Conservation (phyloP, 352 stramenopile species). For the Phytophthora palmivora region DNA sequence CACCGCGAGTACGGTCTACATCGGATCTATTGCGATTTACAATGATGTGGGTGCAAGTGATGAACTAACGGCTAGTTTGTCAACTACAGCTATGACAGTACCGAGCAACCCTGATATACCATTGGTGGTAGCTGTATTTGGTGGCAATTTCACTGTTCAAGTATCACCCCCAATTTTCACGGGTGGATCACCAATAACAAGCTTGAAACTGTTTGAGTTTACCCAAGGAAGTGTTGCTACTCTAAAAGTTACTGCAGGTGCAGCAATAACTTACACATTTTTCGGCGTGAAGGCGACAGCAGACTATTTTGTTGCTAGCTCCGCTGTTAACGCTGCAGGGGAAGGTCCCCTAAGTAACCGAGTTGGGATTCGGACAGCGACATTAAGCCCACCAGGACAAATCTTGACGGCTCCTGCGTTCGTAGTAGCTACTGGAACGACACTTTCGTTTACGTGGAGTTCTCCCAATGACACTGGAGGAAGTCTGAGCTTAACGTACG, state of each 20-base stretch:
- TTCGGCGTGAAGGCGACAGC: conserved; percentile 37
- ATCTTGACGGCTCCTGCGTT: conserved; percentile 38
- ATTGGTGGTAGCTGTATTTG: conserved; percentile 45
- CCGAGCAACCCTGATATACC: conserved; percentile 41
- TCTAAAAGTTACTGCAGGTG: conserved; percentile 19
- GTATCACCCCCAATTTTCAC: conserved; percentile 44
- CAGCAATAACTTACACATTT: conserved; percentile 33
- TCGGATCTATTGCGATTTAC: conserved; percentile 32
- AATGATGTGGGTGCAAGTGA: conserved; percentile 50
- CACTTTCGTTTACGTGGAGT: conserved; percentile 46
- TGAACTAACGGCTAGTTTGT: conserved; percentile 16
- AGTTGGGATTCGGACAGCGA: conserved; percentile 37
- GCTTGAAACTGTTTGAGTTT: conserved; percentile 54
- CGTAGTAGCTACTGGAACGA: conserved; percentile 39
- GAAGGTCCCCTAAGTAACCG: conserved; percentile 39
- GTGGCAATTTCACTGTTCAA: conserved; percentile 69
- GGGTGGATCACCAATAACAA: conserved; percentile 43
- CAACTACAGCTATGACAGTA: conserved; percentile 26
- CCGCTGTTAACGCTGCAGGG: conserved; percentile 46
- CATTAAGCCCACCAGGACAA: conserved; percentile 42
- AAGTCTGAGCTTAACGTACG: conserved; percentile 37
- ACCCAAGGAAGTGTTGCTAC: conserved; percentile 21
- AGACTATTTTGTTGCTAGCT: conserved; percentile 47
- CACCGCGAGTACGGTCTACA: conserved; percentile 42
- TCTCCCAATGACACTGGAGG: conserved; percentile 57